Base-by-base conservation (phyloP, 768 basidiomycete species). In the Boletus bicolor region DNA sequence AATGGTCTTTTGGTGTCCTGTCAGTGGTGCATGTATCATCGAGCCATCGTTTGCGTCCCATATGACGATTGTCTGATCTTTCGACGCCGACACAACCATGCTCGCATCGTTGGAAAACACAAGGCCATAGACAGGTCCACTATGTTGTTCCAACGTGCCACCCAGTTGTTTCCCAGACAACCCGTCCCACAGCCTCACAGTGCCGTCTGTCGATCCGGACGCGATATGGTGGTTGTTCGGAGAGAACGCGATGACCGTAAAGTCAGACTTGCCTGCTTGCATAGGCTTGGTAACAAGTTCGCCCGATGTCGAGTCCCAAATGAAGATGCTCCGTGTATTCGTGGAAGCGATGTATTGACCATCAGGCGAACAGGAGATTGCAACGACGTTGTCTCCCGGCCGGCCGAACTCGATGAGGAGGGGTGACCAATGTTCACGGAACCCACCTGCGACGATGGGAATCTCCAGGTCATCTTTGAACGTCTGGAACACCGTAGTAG, bases 391-490 rank as follows among this genome's bases (percentile, higher is more conserved):
- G 21, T 38, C 52, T 26, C 63, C 65, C 0, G 55, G 56, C 12
- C 39, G 51, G 48, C 58, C 54, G 36, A 71, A 69, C 36, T 71
- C 69, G 14, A 57, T 69, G 19, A 72, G 70, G 28, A 71, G 57
- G 6, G 70, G 71, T 3, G 70, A 58, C 70, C 70, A 71, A 24
- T 59, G 60, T 38, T 69, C 62, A 6, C 68, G 71, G 41, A 66
- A 72, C 9, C 68, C 68, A 17, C 70, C 71, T 1, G 43, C 58
- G 39, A 73, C 35, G 44, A 59, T 6, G 17, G 71, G 69, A 10
- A 63, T 4, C 9, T 59, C 51, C 17, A 59, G 48, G 21, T 69
- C 67, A 1, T 63, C 55, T 41, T 70, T 67, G 60, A 71, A 71
- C 15, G 56, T 57, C 36, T 60, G 61, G 44, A 66, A 71, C 35